Evolutionary conservation across 306 rosid genomes (phyloP), one percentile per base, ranked within the genome.

Genomic region (Hylodesmum podocarpum): DNA sequence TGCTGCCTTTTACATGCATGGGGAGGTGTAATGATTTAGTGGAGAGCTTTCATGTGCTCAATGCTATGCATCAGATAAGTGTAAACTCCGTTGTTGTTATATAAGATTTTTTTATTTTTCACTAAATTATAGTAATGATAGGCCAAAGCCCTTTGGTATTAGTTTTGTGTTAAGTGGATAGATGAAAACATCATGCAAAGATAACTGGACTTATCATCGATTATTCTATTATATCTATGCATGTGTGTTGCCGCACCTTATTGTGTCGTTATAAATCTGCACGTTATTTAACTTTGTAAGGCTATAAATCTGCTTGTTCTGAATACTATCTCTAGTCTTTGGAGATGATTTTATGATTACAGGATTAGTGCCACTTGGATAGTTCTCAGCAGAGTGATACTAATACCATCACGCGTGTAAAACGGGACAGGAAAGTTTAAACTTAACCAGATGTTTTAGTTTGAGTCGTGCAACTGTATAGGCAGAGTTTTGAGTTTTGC

Each of bases 141-240:
- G 79, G 79, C 51, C 53, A 57, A 51, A 37, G 40, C 31, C 47
- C 74, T 31, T 31, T 78, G 54, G 73, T 57, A 44, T 62, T 40
- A 31, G 76, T 78, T 85, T 77, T 81, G 86, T 85, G 83, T 78
- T 73, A 50, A 77, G 72, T 64, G 69, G 69, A 31, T 21, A 22
- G 76, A 66, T 18, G 40, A 59, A 69, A 61, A 66, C 31, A 12
- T 44, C 75, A 57, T 64, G 83, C 41, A 53, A 51, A 64, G 50
- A 64, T 64, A 9, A 55, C 41, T 6, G 7, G 37, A 29, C 40
- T 0, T 53, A 11, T 22, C 50, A 43, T 43, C 14, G 28, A 51
- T 51, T 19, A 8, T 51, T 15, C n/a, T 50, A 7, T 50, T 7
- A 7, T 2, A 43, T 15, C 21, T 21, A 19, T 21, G 25, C 61